Base-by-base conservation (phyloP, 768 basidiomycete species). In the Kwoniella shandongensis region DNA sequence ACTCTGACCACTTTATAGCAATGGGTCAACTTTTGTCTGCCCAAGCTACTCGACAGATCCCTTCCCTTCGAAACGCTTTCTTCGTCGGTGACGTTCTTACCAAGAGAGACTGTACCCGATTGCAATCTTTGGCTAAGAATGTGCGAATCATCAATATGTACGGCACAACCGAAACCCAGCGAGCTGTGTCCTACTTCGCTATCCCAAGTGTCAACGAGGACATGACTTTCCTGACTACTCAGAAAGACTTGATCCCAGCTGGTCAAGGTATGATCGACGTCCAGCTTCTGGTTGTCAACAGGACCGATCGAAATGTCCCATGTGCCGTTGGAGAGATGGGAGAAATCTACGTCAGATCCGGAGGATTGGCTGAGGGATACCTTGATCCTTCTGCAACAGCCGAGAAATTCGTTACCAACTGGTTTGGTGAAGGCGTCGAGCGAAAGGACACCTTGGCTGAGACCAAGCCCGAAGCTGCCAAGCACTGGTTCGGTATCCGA, bases 71-170 rank as follows among this genome's bases (percentile, higher is more conserved):
- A 35, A 91, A 88, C 69, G 96, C 96, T 10, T 98, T 99, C 81
- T 98, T 99, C 74, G 96, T 99, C 42, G 96, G 96, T n/a, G 96
- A 99, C 73, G 86, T 98, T 40, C 85, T 99, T 53, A 98, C 96
- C 59, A 99, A 98, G 78, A 88, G 96, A 41, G 96, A 99, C 76
- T 98, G 94, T 70, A 84, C 88, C 39, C 88, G 96, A 32, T 82
- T 99, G 2, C 96, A 99, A 75, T 82, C 88, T 1, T 86, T 99
- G 45, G 96, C 94, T 1, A 80, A 85, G 12, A 96, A 98, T 67
- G 91, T 93, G 13, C 81, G 85, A 30, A 97, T 99, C 73, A 86
- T 98, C 77, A 99, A 99, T 81, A 99, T 99, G 96, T 99, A 97
- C 76, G 96, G 96, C 15, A 98, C 96, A 6, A 99, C 96, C 20